phyloP scores from a whole-genome alignment of 176 grass and related monocot species.

The Avena sativa region DNA sequence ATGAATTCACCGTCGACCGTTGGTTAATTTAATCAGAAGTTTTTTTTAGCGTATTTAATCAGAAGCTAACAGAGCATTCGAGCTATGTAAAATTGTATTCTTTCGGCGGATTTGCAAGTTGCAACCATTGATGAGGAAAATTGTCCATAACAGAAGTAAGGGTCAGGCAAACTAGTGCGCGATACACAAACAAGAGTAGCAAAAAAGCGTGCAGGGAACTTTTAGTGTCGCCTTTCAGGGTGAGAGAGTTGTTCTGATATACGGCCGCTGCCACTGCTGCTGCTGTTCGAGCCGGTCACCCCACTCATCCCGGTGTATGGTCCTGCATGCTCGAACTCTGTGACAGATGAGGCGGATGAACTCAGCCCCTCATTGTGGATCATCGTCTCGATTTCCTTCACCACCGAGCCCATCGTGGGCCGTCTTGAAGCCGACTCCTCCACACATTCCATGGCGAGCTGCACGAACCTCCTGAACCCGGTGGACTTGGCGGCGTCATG shows the following conservation, averaged over 20 bases:
- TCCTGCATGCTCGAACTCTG: conserved; percentile 31
- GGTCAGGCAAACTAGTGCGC: neutral
- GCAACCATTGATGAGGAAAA: conserved; percentile 19
- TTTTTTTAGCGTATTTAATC: neutral
- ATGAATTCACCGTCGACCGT: neutral
- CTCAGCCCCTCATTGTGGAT: conserved; percentile 50
- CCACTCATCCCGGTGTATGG: neutral
- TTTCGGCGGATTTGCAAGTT: neutral
- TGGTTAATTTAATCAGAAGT: neutral
- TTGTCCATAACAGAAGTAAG: neutral
- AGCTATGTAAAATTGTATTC: neutral
- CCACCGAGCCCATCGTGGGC: conserved; percentile 72
- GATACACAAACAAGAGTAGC: neutral
- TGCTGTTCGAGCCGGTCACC: conserved; percentile 6
- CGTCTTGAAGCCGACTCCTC: conserved; percentile 55
- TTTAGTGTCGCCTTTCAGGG: neutral
- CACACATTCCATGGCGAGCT: conserved; percentile 75
- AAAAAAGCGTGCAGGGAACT: neutral
- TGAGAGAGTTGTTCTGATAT: neutral
- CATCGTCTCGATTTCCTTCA: conserved; percentile 83
- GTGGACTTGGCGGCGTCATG: conserved; percentile 40
- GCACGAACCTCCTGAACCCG: conserved; percentile 68
- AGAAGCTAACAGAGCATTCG: conserved; percentile 7
- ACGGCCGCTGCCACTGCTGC: neutral
- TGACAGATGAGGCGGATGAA: conserved; percentile 38